phyloP scores from a whole-genome alignment of 176 grass and related monocot genomes.

The Poa annua region DNA sequence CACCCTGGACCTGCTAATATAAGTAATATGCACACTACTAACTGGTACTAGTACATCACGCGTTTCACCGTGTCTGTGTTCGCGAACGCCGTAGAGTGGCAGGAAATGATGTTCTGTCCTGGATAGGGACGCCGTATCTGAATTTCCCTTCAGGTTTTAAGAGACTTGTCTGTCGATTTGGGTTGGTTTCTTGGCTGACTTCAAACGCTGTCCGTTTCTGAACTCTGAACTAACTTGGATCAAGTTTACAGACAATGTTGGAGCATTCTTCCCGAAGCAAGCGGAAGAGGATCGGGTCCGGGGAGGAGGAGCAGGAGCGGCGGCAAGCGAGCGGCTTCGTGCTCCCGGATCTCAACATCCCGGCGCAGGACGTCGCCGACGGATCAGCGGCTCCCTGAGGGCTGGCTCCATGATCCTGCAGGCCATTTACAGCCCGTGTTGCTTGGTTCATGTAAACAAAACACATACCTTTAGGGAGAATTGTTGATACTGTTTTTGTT shows the following conservation, averaged over 20 bases:
- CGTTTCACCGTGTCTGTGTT: no score
- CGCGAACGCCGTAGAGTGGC: no score
- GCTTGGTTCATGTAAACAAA: no score
- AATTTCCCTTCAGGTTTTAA: not conserved
- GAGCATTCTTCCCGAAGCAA: constrained; percentile 3
- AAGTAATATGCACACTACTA: no score
- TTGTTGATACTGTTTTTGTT: no score
- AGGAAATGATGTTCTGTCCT: accelerated
- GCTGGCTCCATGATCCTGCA: no score
- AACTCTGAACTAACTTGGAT: not conserved
- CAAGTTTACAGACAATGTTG: constrained; percentile 42
- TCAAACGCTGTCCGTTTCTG: not conserved
- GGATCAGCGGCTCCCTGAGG: not conserved
- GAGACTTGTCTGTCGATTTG: not conserved
- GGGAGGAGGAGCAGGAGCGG: not conserved
- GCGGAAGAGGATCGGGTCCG: not conserved
- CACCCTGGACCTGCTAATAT: constrained; percentile 22
- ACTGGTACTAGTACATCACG: no score
- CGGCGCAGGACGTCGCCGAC: constrained; percentile 15
- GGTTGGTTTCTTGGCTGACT: not conserved
- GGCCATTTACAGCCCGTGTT: no score
- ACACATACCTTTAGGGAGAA: constrained; percentile 32
- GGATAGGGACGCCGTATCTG: no score
- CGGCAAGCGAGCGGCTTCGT: constrained; percentile 33
- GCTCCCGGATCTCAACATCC: constrained; percentile 62